These are phyloP conservation scores for Paraglomus occultum DNA, from an alignment of 192 early-diverging fungal species.

Conservation along the genomic window DNA sequence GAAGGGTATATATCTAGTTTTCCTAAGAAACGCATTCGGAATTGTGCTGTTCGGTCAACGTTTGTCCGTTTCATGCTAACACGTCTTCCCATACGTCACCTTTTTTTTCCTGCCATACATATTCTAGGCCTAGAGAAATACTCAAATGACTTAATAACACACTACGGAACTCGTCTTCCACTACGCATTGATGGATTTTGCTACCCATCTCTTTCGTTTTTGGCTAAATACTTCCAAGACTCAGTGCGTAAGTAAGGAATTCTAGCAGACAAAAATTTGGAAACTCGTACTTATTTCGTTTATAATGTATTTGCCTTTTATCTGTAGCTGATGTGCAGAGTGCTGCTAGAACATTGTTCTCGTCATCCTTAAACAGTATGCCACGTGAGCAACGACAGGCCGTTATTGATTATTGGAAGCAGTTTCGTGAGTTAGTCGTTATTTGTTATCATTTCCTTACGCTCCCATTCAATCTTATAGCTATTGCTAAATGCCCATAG, in stretches of 20 bases:
- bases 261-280: not conserved
- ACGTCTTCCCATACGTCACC: no score
- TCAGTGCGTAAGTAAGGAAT: conserved; percentile 51
- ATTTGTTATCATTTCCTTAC: not conserved
- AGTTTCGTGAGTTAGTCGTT: conserved; percentile 51
- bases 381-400: conserved; percentile 45
- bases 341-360: conserved; percentile 61
- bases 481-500: no score
- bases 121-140: conserved; percentile 48
- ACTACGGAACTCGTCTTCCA: conserved; percentile 53
- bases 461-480: not conserved
- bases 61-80: no score
- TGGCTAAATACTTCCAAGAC: conserved; percentile 86
- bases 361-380: conserved; percentile 50
- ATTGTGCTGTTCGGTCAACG: no score
- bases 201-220: conserved; percentile 65
- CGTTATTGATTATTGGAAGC: conserved; percentile 67
- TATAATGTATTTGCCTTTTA: conserved; percentile 7
- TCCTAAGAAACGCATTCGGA: no score
- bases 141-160: conserved; percentile 39
- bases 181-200: conserved; percentile 50
- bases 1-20: conserved; percentile 35
- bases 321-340: conserved; percentile 61
- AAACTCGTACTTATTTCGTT: not conserved
- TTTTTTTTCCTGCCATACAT: not conserved